Conservation (phyloP, 177 flowering plant genomes). For the Vitis hybrid region DNA sequence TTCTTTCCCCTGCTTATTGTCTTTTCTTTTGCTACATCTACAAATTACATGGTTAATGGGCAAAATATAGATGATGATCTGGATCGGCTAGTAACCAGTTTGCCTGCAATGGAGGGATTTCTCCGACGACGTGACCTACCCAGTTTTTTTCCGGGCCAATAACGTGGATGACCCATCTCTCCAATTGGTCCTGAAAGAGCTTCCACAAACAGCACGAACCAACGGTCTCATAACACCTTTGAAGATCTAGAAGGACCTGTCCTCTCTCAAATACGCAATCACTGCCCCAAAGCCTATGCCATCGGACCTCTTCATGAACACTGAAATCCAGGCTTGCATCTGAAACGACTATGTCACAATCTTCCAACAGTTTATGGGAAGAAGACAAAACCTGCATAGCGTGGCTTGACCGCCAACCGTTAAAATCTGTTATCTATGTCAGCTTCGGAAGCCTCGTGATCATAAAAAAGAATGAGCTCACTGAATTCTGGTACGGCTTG, state of each 20-base stretch:
- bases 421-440: slow-evolving; percentile 29
- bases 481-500: slow-evolving; percentile 34
- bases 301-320: slow-evolving; percentile 55
- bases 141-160: slow-evolving; percentile 25
- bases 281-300: slow-evolving; percentile 33
- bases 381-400: slow-evolving; percentile 32
- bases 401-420: slow-evolving; percentile 34
- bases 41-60: not conserved
- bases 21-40: no score
- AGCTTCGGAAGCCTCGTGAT: slow-evolving; percentile 34
- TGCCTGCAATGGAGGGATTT: slow-evolving; percentile 41
- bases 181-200: slow-evolving; percentile 15
- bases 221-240: slow-evolving; percentile 45
- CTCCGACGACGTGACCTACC: slow-evolving; percentile 51
- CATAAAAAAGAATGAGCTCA: slow-evolving; percentile 13
- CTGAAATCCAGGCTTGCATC: slow-evolving; percentile 3
- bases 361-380: slow-evolving; percentile 34
- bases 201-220: slow-evolving; percentile 19
- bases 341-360: not conserved
- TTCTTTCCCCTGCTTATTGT: no score
- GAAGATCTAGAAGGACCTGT: slow-evolving; percentile 51
- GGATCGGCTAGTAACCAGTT: slow-evolving; percentile 31
- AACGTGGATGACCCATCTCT: slow-evolving; percentile 14
- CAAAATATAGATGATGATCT: slow-evolving; percentile 27
- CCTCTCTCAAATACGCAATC: slow-evolving; percentile 35